phyloP scores from a whole-genome alignment of 1,284 basidiomycete species.

The Apiotrichum porosum region DNA sequence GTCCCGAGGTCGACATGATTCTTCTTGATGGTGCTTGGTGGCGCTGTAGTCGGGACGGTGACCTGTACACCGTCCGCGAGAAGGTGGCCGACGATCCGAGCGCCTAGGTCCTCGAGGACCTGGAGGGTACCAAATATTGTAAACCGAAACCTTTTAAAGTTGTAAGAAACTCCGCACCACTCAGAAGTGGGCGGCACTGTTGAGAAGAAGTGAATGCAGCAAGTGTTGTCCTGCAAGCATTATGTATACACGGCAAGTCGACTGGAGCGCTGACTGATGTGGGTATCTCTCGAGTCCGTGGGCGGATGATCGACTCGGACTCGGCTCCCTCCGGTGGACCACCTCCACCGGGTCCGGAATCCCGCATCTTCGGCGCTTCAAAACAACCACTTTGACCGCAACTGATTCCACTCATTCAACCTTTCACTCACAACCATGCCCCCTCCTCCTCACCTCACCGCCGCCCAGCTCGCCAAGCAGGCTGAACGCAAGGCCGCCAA shows the following conservation, averaged over 20 bases:
- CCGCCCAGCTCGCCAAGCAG: conserved; percentile 39
- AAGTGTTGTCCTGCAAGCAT: no score
- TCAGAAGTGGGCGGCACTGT: no score
- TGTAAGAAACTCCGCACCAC: background rate
- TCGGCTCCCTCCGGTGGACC: no score
- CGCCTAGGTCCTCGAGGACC: background rate
- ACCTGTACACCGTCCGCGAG: conserved; percentile 16
- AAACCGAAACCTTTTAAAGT: background rate
- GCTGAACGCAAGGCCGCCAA: conserved; percentile 42
- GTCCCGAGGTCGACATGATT: conserved; percentile 16
- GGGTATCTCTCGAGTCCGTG: no score
- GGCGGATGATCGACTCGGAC: no score
- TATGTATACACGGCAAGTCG: no score
- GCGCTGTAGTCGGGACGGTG: conserved; percentile 11
- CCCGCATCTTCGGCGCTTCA: no score
- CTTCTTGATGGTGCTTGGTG: conserved; percentile 17
- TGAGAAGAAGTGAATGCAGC: no score
- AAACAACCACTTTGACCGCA: no score
- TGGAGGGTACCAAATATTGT: background rate
- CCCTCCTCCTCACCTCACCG: conserved; percentile 25
- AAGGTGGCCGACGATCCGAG: no score
- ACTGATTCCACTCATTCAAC: background rate
- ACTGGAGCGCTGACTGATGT: no score
- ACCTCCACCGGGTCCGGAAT: no score
- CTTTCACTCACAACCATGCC: background rate